Evolutionary conservation across 116 monocot species (phyloP).

Genomic region (Zostera marina): DNA sequence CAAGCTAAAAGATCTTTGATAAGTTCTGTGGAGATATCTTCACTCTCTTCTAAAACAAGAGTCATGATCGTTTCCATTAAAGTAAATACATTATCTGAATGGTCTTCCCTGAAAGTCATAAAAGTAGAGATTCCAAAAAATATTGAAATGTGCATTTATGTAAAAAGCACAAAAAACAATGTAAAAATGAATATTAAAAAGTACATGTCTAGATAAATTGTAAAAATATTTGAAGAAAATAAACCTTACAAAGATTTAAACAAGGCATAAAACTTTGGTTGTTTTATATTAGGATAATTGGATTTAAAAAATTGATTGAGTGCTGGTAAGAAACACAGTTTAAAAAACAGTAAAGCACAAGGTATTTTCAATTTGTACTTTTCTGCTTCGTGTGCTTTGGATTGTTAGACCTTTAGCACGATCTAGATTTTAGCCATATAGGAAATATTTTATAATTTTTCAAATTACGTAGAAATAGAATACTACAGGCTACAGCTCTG

Average conservation of each 20-base stretch:
- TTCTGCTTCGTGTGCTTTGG: too few species aligned
- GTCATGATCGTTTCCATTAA: slow-evolving; percentile 71
- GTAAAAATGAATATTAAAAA: neutral
- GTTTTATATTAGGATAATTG: neutral
- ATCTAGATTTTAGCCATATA: too few species aligned
- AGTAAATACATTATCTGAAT: slow-evolving; percentile 40
- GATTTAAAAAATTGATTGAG: neutral
- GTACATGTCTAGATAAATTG: neutral
- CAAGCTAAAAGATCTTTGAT: slow-evolving; percentile 27
- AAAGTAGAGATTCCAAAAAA: neutral
- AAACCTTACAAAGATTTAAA: neutral
- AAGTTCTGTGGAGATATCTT: slow-evolving; percentile 50
- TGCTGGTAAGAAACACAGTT: neutral
- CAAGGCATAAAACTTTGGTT: neutral
- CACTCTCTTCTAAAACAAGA: slow-evolving; percentile 72
- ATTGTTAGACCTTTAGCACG: too few species aligned
- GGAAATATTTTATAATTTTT: too few species aligned
- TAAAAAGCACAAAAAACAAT: neutral
- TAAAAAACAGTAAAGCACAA: too few species aligned
- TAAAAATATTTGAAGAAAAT: neutral
- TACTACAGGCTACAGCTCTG: too few species aligned
- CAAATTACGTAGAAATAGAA: too few species aligned
- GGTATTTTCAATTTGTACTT: too few species aligned
- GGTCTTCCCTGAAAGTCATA: slow-evolving; percentile 33
- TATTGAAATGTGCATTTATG: neutral